These are phyloP conservation scores for Candida maesae DNA, from an alignment of 805 yeast genomes.

Conservation along the genomic window DNA sequence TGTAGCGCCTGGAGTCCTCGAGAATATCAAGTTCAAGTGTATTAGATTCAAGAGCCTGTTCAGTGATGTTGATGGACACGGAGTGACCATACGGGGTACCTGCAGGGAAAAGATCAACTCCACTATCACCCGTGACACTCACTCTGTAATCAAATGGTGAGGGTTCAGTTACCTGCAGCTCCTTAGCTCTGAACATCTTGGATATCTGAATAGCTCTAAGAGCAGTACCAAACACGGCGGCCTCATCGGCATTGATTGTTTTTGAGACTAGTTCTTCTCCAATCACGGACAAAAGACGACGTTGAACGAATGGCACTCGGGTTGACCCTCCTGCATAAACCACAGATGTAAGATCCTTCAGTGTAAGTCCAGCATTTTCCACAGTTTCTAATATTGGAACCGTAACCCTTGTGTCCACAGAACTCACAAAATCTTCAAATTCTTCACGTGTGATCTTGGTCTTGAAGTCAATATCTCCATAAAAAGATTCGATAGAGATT, in stretches of 20 bases:
- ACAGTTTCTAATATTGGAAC: conserved; percentile 56
- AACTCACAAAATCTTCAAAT: conserved; percentile 55
- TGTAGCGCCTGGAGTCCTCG: conserved; percentile 28
- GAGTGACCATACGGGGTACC: conserved; percentile 40
- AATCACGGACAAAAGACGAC: conserved; percentile 47
- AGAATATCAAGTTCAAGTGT: conserved; percentile 33
- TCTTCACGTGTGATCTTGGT: conserved; percentile 70
- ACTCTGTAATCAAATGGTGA: conserved; percentile 47
- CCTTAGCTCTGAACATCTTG: conserved; percentile 61
- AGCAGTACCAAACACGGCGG: conserved; percentile 89
- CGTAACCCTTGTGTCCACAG: conserved; percentile 42
- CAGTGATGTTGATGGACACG: conserved; percentile 36
- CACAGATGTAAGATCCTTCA: conserved; percentile 53
- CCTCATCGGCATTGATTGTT: conserved; percentile 93
- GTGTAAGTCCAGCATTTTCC: conserved; percentile 24
- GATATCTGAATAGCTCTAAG: conserved; percentile 73
- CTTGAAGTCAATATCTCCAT: conserved; percentile 71
- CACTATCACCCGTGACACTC: conserved; percentile 26
- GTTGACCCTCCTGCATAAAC: conserved; percentile 88
- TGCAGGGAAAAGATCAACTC: conserved; percentile 40
- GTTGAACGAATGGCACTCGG: conserved; percentile 84
- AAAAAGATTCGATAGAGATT: conserved; percentile 73
- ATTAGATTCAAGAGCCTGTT: conserved; percentile 27
- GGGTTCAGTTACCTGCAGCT: conserved; percentile 56
- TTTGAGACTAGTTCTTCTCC: conserved; percentile 65